A percentile compares a stretch with the other conserved stretches of the same genome.
Evolutionary conservation across 2,329 filamentous ascomycete genomes (phyloP).

Genomic region (Fusarium begoniae): DNA sequence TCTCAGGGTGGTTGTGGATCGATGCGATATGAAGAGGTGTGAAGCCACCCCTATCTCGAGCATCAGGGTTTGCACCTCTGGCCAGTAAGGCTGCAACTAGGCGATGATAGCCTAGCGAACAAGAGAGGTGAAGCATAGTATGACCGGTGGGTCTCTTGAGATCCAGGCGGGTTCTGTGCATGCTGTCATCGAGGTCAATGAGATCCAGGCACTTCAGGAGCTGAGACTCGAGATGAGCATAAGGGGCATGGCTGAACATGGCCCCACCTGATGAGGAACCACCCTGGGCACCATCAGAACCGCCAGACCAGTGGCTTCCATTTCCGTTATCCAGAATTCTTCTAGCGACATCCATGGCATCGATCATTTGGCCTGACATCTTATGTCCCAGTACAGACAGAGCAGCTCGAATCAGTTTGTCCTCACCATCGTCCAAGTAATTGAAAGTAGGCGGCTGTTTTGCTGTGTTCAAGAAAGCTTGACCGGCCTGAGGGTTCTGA

Average conservation of each 20-base stretch:
- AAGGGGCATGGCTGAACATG: slow-evolving; percentile 55
- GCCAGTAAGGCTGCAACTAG: slow-evolving; percentile 81
- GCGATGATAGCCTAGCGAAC: slow-evolving; percentile 76
- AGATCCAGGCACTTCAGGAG: slow-evolving; percentile 80
- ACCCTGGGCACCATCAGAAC: slow-evolving; percentile 51
- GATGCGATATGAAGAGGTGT: slow-evolving; percentile 85
- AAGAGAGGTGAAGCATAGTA: slow-evolving; percentile 83
- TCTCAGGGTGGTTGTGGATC: slow-evolving; percentile 77
- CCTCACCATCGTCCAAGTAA: slow-evolving; percentile 77
- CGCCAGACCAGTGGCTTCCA: slow-evolving; percentile 57
- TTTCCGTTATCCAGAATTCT: slow-evolving; percentile 61
- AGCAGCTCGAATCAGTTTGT: slow-evolving; percentile 74
- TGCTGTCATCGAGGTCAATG: slow-evolving; percentile 80
- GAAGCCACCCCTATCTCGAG: slow-evolving; percentile 80
- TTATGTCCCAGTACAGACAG: slow-evolving; percentile 71
- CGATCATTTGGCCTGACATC: slow-evolving; percentile 69
- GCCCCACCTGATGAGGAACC: slow-evolving; percentile 55
- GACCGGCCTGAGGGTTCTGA: slow-evolving; percentile 54
- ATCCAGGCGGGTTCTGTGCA: slow-evolving; percentile 73
- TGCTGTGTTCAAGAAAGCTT: slow-evolving; percentile 44
- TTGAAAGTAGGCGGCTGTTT: slow-evolving; percentile 68
- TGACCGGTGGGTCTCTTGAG: slow-evolving; percentile 73
- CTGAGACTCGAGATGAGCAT: slow-evolving; percentile 69
- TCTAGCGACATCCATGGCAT: slow-evolving; percentile 69
- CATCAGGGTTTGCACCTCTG: slow-evolving; percentile 79